phyloP scores from a whole-genome alignment of 78 protist genomes.

The Cyanophora paradoxa region DNA sequence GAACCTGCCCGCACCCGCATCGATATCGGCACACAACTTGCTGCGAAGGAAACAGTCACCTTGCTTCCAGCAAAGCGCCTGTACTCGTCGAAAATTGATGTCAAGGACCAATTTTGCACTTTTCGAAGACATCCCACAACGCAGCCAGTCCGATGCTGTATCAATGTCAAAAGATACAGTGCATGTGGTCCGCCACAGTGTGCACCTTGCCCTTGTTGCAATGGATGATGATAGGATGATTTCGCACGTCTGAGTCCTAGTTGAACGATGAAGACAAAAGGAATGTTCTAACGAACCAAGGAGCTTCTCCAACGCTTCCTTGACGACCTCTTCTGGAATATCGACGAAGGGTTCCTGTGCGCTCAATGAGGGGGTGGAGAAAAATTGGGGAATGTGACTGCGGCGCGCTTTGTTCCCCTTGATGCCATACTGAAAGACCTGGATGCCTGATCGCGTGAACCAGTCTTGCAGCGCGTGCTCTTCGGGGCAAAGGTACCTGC shows the following conservation, averaged over 20 bases:
- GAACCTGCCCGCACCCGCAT: too few relatives aligned
- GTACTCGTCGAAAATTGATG: slow-evolving; percentile 73
- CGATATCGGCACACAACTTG: too few relatives aligned
- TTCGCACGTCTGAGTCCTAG: slow-evolving; percentile 62
- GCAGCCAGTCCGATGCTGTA: slow-evolving; percentile 77
- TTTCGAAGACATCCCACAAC: slow-evolving; percentile 70
- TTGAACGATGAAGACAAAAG: background rate
- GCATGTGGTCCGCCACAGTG: too few relatives aligned
- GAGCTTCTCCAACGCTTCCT: slow-evolving; percentile 56
- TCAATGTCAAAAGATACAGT: too few relatives aligned
- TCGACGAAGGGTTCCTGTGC: slow-evolving; percentile 87
- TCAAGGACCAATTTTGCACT: slow-evolving; percentile 71
- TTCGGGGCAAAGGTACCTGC: slow-evolving; percentile 37
- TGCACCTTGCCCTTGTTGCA: slow-evolving; percentile 86
- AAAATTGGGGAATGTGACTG: too few relatives aligned
- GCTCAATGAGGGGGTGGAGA: too few relatives aligned
- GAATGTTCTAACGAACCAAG: background rate
- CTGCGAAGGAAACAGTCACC: too few relatives aligned
- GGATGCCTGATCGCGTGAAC: slow-evolving; percentile 54
- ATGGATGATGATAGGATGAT: slow-evolving; percentile 81
- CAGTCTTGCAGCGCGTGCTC: slow-evolving; percentile 59
- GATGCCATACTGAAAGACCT: slow-evolving; percentile 58
- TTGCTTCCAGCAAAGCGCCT: slow-evolving; percentile 72
- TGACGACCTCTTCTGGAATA: slow-evolving; percentile 67
- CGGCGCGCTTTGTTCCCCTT: slow-evolving; percentile 59